These are phyloP conservation scores for Penicillium sp. DNA, from an alignment of 2,329 filamentous ascomycete species.

Conservation along the genomic window DNA sequence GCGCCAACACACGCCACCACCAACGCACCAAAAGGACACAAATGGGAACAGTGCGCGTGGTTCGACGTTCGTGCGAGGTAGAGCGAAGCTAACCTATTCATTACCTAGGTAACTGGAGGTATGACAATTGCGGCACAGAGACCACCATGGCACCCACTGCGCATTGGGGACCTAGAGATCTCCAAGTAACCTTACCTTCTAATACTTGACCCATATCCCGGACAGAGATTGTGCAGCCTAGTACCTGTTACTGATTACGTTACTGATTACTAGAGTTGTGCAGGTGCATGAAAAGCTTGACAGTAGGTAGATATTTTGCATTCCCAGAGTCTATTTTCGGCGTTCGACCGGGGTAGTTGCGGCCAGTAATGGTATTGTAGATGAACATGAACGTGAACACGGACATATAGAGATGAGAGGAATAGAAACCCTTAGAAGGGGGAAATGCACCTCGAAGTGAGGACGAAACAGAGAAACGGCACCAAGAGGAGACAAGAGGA, in stretches of 20 bases:
- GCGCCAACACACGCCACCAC: background rate
- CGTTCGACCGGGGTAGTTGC: constrained; percentile 2
- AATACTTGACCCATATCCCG: background rate
- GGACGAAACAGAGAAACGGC: background rate
- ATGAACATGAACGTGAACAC: constrained; percentile 6
- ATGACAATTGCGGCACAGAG: background rate
- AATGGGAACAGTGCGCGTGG: background rate
- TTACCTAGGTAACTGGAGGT: background rate
- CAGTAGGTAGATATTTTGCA: constrained; percentile 10
- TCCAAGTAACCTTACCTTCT: background rate
- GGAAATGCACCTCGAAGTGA: constrained; percentile 2
- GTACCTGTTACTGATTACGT: background rate
- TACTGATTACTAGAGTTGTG: background rate
- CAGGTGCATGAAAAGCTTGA: background rate
- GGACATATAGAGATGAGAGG: background rate
- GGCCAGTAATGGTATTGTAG: background rate
- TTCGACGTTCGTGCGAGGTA: background rate
- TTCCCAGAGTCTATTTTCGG: constrained; percentile 19
- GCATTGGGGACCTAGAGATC: no score
- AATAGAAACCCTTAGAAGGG: constrained; percentile 2
- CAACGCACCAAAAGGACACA: background rate
- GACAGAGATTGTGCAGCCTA: background rate
- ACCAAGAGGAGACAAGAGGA: constrained; percentile 1
- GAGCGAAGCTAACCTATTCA: background rate
- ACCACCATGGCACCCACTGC: background rate